Evolutionary conservation across 1,284 basidiomycete genomes (phyloP), one percentile per base, ranked within the genome.

Genomic region (Ustilago trichophora): DNA sequence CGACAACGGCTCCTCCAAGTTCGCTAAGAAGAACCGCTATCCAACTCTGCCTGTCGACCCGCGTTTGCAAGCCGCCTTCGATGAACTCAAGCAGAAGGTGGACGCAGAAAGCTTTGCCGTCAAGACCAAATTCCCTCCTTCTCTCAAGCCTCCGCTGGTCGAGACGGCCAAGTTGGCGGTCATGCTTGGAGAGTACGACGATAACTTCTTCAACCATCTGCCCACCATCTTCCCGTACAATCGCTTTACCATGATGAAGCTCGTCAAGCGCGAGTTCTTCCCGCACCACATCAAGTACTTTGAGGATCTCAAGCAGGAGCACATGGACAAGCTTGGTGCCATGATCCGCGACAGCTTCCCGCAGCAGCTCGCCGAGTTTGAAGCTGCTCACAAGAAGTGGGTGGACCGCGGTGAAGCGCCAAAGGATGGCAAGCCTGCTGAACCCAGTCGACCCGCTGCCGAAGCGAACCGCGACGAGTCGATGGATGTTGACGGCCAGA

Each of bases 141-240:
- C 83, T 4, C 84, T 98, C 74, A 93, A 92, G 73, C 89, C 90
- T 0, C 76, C 87, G 4, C 86, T 97, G 6, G 84, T 86, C 26
- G 83, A 87, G 26, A 87, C 91, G 29, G 91, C 92, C 1, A 82
- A 91, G 44, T 85, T 89, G 46, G 94, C 94, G 0, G 88, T 95
- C 73, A 85, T 87, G 47, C 85, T 92, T 31, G 90, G 88, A 80
- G 90, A 94, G 80, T 95, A 93, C 82, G 89, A 92, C 74, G 91
- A 94, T 18, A 88, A 91, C 77, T 95, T 94, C 80, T 95, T 95
- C 84, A 89, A 88, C 75, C 84, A 90, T 32, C 90, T 96, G 87
- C 92, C 93, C 0, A 85, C 84, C 25, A 83, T 95, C 36, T 94
- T 96, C 77, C 92, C 92, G 0, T 95, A 95, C 80, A 96, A 96